A percentile compares a stretch with the other conserved stretches of the same genome.
Evolutionary conservation across 169 alveolate species (phyloP).

Genomic region (Perkinsus chesapeaki): DNA sequence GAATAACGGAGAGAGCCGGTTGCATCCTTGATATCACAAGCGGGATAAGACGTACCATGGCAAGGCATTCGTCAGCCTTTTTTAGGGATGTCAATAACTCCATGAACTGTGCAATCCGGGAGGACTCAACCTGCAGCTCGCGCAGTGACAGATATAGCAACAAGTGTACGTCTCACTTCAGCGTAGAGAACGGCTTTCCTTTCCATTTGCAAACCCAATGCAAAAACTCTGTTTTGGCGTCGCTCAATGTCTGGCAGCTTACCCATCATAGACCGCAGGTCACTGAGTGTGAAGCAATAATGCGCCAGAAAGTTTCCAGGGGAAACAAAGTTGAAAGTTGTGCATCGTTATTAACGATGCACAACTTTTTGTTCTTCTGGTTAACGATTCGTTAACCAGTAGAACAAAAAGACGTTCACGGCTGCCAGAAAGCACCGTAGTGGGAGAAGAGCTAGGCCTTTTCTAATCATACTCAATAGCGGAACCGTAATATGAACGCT

Average conservation of each 20-base stretch:
- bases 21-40: too few relatives aligned
- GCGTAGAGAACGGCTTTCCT: constrained; percentile 63
- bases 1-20: too few relatives aligned
- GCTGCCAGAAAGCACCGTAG: too few relatives aligned
- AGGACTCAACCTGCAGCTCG: background rate
- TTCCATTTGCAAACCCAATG: constrained; percentile 58
- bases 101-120: background rate
- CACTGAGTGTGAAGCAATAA: background rate
- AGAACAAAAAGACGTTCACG: too few relatives aligned
- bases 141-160: background rate
- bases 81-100: background rate
- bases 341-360: too few relatives aligned
- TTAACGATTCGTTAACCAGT: too few relatives aligned
- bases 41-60: background rate
- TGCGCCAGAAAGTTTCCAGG: background rate
- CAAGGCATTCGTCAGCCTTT: background rate
- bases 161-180: background rate
- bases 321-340: too few relatives aligned
- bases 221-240: constrained; percentile 52
- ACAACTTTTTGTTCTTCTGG: too few relatives aligned
- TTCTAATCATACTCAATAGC: too few relatives aligned
- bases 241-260: constrained; percentile 69
- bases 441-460: too few relatives aligned
- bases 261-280: constrained; percentile 35
- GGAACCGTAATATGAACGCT: too few relatives aligned